These are phyloP conservation scores for Lasiodiplodia hormozganensis DNA, from an alignment of 2,329 filamentous ascomycete species.

Conservation along the genomic window DNA sequence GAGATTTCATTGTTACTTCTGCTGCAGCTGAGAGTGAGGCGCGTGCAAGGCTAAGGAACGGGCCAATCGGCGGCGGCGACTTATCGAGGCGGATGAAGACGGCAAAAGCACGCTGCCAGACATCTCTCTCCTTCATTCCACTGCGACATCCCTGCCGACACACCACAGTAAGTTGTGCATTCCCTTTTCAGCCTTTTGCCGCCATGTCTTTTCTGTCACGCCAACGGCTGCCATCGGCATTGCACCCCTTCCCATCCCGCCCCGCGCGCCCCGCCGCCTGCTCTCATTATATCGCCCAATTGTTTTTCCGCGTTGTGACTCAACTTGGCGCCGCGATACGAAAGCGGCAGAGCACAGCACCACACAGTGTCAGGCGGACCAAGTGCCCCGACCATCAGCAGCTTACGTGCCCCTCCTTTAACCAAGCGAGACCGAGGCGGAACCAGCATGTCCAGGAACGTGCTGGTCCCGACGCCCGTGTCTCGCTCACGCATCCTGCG, in stretches of 20 bases:
- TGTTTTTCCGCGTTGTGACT: conserved; percentile 5
- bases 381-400: background rate
- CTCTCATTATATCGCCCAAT: background rate
- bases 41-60: background rate
- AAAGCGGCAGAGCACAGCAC: background rate
- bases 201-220: background rate
- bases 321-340: conserved; percentile 5
- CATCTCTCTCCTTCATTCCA: background rate
- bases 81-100: conserved; percentile 19
- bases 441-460: background rate
- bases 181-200: background rate
- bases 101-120: conserved; percentile 11
- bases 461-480: conserved; percentile 3
- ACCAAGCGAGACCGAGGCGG: conserved; percentile 7
- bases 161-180: background rate
- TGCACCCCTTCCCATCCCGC: background rate
- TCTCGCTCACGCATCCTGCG: background rate
- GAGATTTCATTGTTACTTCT: background rate
- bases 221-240: conserved; percentile 12
- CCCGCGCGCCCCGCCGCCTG: conserved; percentile 3
- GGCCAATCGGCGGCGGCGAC: conserved; percentile 1
- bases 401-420: background rate
- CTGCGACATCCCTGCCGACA: background rate
- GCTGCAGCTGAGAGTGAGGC: background rate
- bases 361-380: conserved; percentile 11